A percentile compares a stretch with the other conserved stretches of the same genome.
Evolutionary conservation across 2,329 filamentous ascomycete species (phyloP).

Genomic region (Colletotrichum cuscutae): DNA sequence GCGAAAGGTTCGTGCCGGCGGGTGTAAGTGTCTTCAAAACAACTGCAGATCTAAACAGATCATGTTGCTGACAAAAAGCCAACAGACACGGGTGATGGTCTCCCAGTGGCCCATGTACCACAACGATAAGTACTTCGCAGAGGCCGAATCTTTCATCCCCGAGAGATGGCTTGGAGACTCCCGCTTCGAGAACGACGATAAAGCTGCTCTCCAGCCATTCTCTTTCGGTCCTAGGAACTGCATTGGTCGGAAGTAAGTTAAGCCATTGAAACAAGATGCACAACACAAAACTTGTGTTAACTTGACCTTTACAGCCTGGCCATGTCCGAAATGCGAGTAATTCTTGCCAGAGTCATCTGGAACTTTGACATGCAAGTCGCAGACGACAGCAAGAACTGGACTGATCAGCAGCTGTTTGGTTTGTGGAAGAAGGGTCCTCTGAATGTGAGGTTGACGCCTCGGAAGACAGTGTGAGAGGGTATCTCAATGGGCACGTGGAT

Average conservation of each 20-base stretch:
- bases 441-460: conserved; percentile 20
- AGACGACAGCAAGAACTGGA: conserved; percentile 49
- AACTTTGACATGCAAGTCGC: conserved; percentile 56
- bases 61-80: background rate
- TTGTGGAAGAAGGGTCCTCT: conserved; percentile 31
- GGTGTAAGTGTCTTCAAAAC: conserved; percentile 42
- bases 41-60: background rate
- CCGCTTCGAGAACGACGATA: conserved; percentile 38
- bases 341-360: conserved; percentile 55
- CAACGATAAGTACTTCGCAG: conserved; percentile 49
- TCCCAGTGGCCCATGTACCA: conserved; percentile 43
- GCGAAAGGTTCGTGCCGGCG: conserved; percentile 44
- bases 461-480: conserved; percentile 21
- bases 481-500: conserved; percentile 20
- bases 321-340: conserved; percentile 59
- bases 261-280: background rate
- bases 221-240: conserved; percentile 60
- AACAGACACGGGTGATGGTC: conserved; percentile 47
- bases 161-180: conserved; percentile 48
- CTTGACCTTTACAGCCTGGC: conserved; percentile 46
- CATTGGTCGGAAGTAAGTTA: conserved; percentile 57
- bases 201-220: conserved; percentile 58
- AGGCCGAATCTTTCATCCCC: conserved; percentile 56
- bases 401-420: conserved; percentile 34
- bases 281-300: background rate